Percentiles rank a stretch among this genome's conserved stretches.
Conservation (phyloP, 345 rosid genomes). For the Hevea brasiliensis region DNA sequence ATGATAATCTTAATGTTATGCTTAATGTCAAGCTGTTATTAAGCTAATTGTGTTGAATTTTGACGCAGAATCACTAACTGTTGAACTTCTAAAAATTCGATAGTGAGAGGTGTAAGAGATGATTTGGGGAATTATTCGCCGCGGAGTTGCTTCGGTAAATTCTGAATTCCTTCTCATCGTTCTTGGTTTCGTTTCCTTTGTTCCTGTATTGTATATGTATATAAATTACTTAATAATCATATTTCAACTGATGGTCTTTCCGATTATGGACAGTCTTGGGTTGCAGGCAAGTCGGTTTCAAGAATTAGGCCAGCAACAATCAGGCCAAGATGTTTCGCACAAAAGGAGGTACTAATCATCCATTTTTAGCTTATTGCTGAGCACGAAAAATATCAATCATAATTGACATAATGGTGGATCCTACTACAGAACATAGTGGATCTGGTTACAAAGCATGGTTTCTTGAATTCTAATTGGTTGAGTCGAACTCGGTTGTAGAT, state of each 20-base stretch:
- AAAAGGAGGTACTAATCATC: conserved; percentile 11
- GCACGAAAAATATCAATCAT: too few relatives aligned
- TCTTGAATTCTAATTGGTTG: too few relatives aligned
- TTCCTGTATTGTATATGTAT: not conserved
- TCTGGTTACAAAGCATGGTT: too few relatives aligned
- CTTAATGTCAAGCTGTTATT: too few relatives aligned
- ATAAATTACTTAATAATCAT: not conserved
- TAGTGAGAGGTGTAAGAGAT: conserved; percentile 7
- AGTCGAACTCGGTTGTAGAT: too few relatives aligned
- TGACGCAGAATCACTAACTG: not conserved
- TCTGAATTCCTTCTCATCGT: not conserved
- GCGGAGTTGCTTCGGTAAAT: conserved; percentile 23
- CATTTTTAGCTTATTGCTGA: not conserved
- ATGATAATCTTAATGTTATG: too few relatives aligned
- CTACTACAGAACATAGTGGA: too few relatives aligned
- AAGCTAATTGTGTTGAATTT: not conserved
- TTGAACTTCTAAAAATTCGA: not conserved
- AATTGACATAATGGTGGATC: too few relatives aligned
- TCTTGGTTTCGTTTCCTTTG: not conserved
- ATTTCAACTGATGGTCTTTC: not conserved
- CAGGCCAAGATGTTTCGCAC: conserved; percentile 15
- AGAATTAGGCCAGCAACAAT: conserved; percentile 11
- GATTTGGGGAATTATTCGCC: conserved; percentile 29
- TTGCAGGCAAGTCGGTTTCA: conserved; percentile 20
- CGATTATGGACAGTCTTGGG: conserved; percentile 6